Evolutionary conservation across 2,329 filamentous ascomycete genomes (phyloP), one percentile per base, ranked within the genome.

Genomic region (Penicillium verrucosum): DNA sequence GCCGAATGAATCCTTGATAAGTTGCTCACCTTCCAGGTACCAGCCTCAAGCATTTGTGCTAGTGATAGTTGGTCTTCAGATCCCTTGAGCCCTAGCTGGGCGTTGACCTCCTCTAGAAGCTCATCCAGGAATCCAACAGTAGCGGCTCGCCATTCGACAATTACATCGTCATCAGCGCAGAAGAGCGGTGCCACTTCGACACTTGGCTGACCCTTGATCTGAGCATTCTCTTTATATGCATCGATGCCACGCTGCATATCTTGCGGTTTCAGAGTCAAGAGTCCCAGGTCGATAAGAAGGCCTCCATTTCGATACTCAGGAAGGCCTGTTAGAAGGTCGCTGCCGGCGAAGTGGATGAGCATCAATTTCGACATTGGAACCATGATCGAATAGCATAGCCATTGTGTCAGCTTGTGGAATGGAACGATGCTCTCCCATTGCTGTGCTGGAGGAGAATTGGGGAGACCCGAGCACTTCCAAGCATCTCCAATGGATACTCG

Each of bases 251-350:
- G 84, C 67, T 89, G 82, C 57, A 81, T 75, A 59, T 93, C 89
- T 4, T 82, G 80, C 2, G 82, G 75, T 71, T 93, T 94, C 41
- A 97, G 77, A 0, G 83, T 90, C 58, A 96, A 73, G 4, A 96
- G 83, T 2, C 91, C 92, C 32, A 92, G 86, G 68, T 97, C 85
- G 59, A 97, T 86, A 59, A 97, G 87, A 3, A 97, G 80, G 12
- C 92, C 92, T 42, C 92, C 92, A 66, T 97, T 97, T 56, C 92
- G 85, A 72, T 97, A 97, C 71, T 97, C 92, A 0, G 92, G 92
- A 4, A 97, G 80, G 23, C 91, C 92, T 0, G 92, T 97, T 62
- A 96, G 81, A 7, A 95, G 81, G 59, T 95, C 89, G 1, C 85
- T 85, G 42, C 91, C 90, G 3, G 88, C 86, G 72, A 94, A 94